These are phyloP conservation scores for Hypoxylon sp. DNA, from an alignment of 2,329 filamentous ascomycete genomes.

Conservation along the genomic window DNA sequence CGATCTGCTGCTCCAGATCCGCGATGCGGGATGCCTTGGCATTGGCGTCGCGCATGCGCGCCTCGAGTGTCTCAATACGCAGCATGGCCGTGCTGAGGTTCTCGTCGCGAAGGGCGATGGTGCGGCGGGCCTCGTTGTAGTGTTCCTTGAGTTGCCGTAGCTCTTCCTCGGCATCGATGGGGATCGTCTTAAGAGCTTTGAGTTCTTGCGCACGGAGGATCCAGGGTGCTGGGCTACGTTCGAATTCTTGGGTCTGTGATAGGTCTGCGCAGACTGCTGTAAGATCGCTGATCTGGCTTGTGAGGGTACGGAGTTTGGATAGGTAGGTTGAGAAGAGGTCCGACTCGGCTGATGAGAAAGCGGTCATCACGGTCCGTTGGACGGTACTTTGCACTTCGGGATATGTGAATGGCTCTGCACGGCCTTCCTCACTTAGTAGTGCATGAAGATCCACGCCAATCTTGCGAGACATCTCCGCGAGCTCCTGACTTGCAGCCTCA, in stretches of 20 bases:
- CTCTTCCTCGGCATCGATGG: conserved; percentile 88
- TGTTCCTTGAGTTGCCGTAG: conserved; percentile 85
- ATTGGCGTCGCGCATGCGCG: conserved; percentile 85
- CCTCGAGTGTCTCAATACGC: conserved; percentile 93
- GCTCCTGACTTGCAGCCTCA: conserved; percentile 73
- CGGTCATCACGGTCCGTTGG: conserved; percentile 66
- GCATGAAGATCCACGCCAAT: conserved; percentile 77
- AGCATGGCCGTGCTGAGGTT: conserved; percentile 89
- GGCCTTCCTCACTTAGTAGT: conserved; percentile 80
- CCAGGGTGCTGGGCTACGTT: conserved; percentile 84
- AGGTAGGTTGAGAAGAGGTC: conserved; percentile 80
- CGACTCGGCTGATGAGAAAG: conserved; percentile 71
- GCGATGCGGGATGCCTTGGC: conserved; percentile 80
- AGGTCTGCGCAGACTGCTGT: conserved; percentile 79
- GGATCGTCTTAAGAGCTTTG: conserved; percentile 83
- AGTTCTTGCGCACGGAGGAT: conserved; percentile 84
- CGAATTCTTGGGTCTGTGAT: conserved; percentile 83
- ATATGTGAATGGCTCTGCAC: conserved; percentile 76
- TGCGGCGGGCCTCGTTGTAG: conserved; percentile 81
- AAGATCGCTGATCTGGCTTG: conserved; percentile 77
- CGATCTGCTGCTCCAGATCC: conserved; percentile 74
- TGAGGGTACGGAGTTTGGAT: conserved; percentile 75
- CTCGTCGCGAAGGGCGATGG: conserved; percentile 81
- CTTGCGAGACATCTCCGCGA: conserved; percentile 76
- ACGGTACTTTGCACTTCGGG: conserved; percentile 77